These are phyloP conservation scores for Phyllosticta capitalensis DNA, from an alignment of 2,329 filamentous ascomycete genomes.

Conservation along the genomic window DNA sequence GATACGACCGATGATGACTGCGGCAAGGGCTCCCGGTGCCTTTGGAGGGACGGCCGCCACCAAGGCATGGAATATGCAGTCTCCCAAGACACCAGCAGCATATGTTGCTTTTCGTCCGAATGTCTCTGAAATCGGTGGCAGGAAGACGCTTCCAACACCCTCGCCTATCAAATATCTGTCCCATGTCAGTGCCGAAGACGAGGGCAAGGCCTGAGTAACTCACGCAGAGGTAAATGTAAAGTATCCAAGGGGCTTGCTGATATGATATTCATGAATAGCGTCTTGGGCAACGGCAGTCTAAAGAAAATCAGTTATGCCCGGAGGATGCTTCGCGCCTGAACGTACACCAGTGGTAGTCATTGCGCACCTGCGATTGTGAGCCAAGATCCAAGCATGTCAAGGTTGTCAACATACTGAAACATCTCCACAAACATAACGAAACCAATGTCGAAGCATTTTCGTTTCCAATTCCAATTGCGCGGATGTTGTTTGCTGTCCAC, in stretches of 20 bases:
- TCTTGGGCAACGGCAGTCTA: background rate
- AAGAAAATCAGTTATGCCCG: background rate
- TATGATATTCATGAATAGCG: background rate
- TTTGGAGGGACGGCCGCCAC: background rate
- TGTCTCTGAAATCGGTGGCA: slow-evolving; percentile 29
- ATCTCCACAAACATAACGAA: slow-evolving; percentile 4
- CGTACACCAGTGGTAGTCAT: slow-evolving; percentile 6
- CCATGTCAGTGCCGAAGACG: background rate
- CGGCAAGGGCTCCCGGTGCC: background rate
- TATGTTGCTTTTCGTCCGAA: slow-evolving; percentile 32
- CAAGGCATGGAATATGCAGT: slow-evolving; percentile 19
- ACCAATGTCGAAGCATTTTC: slow-evolving; percentile 1
- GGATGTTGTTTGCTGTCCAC: slow-evolving; percentile 1
- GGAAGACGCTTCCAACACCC: slow-evolving; percentile 24
- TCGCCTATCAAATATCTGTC: slow-evolving; percentile 24
- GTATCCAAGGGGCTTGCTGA: background rate
- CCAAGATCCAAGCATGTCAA: background rate
- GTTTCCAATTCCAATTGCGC: slow-evolving; percentile 3
- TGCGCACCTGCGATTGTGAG: background rate
- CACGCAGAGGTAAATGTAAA: slow-evolving; percentile 5
- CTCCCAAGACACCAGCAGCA: slow-evolving; percentile 21
- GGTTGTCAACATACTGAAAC: background rate
- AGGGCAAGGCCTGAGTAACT: background rate
- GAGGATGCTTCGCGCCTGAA: background rate
- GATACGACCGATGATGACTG: slow-evolving; percentile 1